Conservation (phyloP, 2,329 filamentous ascomycete genomes). For the Dactylonectria estremocensis region DNA sequence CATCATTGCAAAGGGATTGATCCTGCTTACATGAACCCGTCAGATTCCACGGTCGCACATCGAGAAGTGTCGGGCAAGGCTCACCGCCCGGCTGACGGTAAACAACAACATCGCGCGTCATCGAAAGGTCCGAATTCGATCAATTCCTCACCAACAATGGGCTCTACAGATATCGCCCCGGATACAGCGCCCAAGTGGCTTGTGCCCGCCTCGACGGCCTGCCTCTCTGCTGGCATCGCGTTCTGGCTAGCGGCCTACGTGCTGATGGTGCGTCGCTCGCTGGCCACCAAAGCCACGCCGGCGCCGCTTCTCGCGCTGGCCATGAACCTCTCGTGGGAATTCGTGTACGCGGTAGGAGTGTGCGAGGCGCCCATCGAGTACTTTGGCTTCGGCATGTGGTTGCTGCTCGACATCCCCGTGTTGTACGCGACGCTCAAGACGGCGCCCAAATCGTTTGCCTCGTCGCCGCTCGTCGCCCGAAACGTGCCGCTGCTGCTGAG, state of each 20-base stretch:
- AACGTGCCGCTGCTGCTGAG: constrained; percentile 57
- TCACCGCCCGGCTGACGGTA: neutral
- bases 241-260: constrained; percentile 63
- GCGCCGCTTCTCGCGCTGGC: constrained; percentile 65
- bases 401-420: constrained; percentile 64
- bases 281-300: constrained; percentile 63
- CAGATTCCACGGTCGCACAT: too few species aligned
- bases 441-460: constrained; percentile 60
- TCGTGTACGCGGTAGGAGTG: constrained; percentile 64
- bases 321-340: constrained; percentile 67
- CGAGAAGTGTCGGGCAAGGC: neutral
- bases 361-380: constrained; percentile 61
- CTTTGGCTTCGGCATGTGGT: constrained; percentile 63
- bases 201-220: constrained; percentile 53
- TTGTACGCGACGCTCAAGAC: constrained; percentile 63
- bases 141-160: constrained; percentile 50
- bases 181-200: constrained; percentile 55
- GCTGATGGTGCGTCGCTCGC: constrained; percentile 62
- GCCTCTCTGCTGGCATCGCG: constrained; percentile 55
- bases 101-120: neutral
- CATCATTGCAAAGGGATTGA: too few species aligned
- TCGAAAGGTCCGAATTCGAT: too few species aligned
- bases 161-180: constrained; percentile 57
- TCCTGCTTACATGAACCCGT: too few species aligned
- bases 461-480: constrained; percentile 58